Conservation (phyloP, 495 filamentous ascomycete genomes). For the Copromyces sp. region DNA sequence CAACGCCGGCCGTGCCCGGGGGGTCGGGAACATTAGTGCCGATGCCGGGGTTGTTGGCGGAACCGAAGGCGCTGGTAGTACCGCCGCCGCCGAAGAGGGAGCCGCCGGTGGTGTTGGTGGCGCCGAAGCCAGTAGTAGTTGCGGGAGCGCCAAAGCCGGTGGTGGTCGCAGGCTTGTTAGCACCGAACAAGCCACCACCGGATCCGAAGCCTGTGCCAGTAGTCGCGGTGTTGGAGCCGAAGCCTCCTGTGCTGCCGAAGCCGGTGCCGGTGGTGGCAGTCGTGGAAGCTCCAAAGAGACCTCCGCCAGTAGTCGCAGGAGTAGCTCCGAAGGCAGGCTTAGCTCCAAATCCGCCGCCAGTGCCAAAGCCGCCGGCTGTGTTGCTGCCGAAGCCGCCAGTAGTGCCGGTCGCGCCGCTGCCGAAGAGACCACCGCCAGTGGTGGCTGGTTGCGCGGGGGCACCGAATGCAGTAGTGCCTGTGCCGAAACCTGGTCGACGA, state of each 20-base stretch:
- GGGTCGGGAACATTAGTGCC: constrained; percentile 38
- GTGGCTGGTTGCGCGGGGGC: constrained; percentile 3
- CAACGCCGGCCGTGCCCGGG: constrained; percentile 59
- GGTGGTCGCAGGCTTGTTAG: constrained; percentile 7
- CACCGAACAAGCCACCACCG: constrained; percentile 13
- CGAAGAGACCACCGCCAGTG: constrained; percentile 35
- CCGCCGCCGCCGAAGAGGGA: constrained; percentile 36
- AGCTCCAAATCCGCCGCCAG: constrained; percentile 4
- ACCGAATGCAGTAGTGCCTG: constrained; percentile 12
- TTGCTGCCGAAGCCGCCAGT: constrained; percentile 14
- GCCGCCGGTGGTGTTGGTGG: constrained; percentile 29
- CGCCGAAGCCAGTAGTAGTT: constrained; percentile 35
- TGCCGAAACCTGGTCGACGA: constrained; percentile 8
- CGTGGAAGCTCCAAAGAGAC: constrained; percentile 14
- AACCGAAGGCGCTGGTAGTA: constrained; percentile 42
- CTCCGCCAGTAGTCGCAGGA: constrained; percentile 3
- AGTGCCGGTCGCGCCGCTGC: constrained; percentile 21
- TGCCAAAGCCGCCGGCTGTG: constrained; percentile 12
- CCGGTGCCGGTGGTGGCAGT: constrained; percentile 28
- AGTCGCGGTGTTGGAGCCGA: constrained; percentile 33
- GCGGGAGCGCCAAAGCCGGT: constrained; percentile 5
- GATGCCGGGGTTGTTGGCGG: constrained; percentile 30
- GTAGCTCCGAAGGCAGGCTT: constrained; percentile 11
- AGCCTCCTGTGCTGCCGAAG: constrained; percentile 39
- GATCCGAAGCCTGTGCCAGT: constrained; percentile 34